Percentiles rank a stretch among this genome's conserved stretches.
Evolutionary conservation across 805 yeast genomes (phyloP).

Genomic region (Monosporozyma siamensis): DNA sequence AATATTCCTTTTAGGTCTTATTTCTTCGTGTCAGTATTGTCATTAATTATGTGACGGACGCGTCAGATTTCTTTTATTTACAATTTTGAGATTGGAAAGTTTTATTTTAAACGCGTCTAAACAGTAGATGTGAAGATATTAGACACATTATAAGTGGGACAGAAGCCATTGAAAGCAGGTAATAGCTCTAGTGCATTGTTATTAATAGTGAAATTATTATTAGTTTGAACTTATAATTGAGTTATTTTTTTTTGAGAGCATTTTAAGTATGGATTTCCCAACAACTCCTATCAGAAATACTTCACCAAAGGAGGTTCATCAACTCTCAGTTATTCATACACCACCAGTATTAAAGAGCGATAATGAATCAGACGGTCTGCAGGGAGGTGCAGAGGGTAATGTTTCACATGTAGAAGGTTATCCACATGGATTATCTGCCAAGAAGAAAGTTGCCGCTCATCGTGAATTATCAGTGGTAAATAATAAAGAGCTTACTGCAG

Average conservation of each 20-base stretch:
- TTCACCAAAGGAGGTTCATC: neutral
- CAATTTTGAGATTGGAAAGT: no score
- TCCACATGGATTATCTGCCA: slow-evolving; percentile 15
- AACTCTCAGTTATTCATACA: neutral
- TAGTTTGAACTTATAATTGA: no score
- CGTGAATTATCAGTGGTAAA: neutral
- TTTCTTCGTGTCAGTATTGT: no score
- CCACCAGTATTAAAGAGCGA: neutral
- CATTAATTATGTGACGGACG: neutral
- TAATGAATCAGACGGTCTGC: neutral
- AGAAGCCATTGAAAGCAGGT: neutral
- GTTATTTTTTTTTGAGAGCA: no score
- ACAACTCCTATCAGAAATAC: neutral
- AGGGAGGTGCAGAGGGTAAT: neutral
- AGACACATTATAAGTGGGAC: neutral
- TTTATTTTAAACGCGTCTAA: no score
- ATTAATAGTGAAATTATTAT: no score
- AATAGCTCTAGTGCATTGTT: no score
- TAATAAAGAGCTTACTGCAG: slow-evolving; percentile 1
- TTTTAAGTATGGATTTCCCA: neutral
- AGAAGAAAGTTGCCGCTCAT: slow-evolving; percentile 5
- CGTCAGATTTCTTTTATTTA: neutral
- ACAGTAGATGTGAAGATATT: no score
- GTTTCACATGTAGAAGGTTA: slow-evolving; percentile 8
- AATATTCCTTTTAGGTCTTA: no score